These are phyloP conservation scores for Globisporangium carolinianum DNA, from an alignment of 352 stramenopile genomes.

Conservation along the genomic window DNA sequence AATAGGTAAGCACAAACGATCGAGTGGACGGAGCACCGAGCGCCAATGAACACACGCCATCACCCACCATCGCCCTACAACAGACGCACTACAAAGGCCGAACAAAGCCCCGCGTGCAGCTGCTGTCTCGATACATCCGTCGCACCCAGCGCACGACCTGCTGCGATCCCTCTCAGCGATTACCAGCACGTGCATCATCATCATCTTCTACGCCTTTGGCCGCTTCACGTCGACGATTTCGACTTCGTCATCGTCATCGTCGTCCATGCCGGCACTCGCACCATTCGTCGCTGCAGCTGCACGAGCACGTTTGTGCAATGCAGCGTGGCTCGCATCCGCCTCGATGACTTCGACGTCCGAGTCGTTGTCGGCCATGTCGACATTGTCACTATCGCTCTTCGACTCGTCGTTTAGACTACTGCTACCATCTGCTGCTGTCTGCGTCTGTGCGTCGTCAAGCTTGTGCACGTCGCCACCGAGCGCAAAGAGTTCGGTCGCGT, in stretches of 20 bases:
- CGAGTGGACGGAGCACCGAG: no score
- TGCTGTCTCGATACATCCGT: no score
- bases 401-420: conserved; percentile 14
- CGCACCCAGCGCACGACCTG: no score
- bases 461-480: conserved; percentile 62
- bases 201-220: conserved; percentile 5
- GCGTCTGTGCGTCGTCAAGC: conserved; percentile 23
- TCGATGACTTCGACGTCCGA: conserved; percentile 29
- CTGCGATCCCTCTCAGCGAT: no score
- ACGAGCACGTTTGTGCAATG: conserved; percentile 7
- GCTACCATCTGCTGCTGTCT: neutral
- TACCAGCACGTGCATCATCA: no score
- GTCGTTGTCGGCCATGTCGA: conserved; percentile 27
- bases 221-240: conserved; percentile 13
- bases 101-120: no score
- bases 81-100: no score
- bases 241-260: conserved; percentile 8
- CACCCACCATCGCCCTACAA: no score
- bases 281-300: neutral
- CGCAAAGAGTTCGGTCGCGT: conserved; percentile 66
- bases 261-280: neutral
- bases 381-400: conserved; percentile 21
- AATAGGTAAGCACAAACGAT: no score
- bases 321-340: neutral
- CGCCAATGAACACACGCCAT: no score